Evolutionary conservation across 2,329 filamentous ascomycete species (phyloP).

Genomic region (Aspergillus sp.): DNA sequence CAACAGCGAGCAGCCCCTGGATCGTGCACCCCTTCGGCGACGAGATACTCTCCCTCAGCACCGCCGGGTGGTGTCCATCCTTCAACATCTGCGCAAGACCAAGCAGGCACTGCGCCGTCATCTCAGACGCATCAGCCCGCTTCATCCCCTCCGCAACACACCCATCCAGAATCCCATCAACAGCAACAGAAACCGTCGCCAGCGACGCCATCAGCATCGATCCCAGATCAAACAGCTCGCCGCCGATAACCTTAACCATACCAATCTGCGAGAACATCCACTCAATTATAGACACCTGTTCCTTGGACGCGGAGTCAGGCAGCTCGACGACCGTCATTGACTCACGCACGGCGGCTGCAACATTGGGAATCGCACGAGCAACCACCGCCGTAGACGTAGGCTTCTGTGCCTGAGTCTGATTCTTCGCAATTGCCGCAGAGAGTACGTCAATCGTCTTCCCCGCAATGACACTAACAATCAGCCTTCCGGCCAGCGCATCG

Average conservation of each 20-base stretch:
- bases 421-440: slow-evolving; percentile 33
- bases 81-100: slow-evolving; percentile 49
- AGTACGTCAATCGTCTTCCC: slow-evolving; percentile 37
- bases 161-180: slow-evolving; percentile 63
- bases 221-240: slow-evolving; percentile 54
- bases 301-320: not conserved
- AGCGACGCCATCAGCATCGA: slow-evolving; percentile 62
- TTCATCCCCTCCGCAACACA: slow-evolving; percentile 64
- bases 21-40: slow-evolving; percentile 65
- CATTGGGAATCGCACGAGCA: slow-evolving; percentile 47
- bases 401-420: not conserved
- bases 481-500: slow-evolving; percentile 43
- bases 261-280: slow-evolving; percentile 57
- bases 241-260: slow-evolving; percentile 50
- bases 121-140: slow-evolving; percentile 58
- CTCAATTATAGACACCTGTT: slow-evolving; percentile 31
- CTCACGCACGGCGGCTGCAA: slow-evolving; percentile 45
- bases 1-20: slow-evolving; percentile 58
- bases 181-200: slow-evolving; percentile 58
- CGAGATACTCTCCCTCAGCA: slow-evolving; percentile 60
- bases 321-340: slow-evolving; percentile 52
- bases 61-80: slow-evolving; percentile 60
- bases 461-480: slow-evolving; percentile 52
- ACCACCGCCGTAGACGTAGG: slow-evolving; percentile 20
- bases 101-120: slow-evolving; percentile 50